A percentile compares a stretch with the other conserved stretches of the same genome.
Conservation (phyloP, 2,329 filamentous ascomycete species). For the Aspergillus sp. region DNA sequence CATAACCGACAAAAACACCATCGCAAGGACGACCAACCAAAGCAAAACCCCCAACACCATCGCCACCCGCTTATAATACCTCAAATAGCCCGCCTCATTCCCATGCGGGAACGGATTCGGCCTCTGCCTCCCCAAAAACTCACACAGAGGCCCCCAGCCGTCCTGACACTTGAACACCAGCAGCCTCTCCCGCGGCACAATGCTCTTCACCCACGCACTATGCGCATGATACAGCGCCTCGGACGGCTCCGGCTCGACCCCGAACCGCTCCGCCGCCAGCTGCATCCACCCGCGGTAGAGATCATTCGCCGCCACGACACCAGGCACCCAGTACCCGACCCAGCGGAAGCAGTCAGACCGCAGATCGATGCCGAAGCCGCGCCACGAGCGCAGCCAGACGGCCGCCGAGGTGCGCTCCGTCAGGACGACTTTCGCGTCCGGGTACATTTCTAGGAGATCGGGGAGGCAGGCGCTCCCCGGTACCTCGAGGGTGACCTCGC, state of each 20-base stretch:
- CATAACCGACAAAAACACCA: conserved; percentile 5
- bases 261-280: conserved; percentile 9
- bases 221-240: conserved; percentile 16
- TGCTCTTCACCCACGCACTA: conserved; percentile 13
- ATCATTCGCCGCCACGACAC: conserved; percentile 16
- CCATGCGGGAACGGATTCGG: conserved; percentile 16
- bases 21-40: conserved; percentile 10
- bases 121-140: conserved; percentile 14
- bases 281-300: conserved; percentile 14
- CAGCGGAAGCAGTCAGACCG: conserved; percentile 16
- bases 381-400: conserved; percentile 16
- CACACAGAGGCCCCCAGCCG: conserved; percentile 14
- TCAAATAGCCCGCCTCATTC: conserved; percentile 15
- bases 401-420: conserved; percentile 14
- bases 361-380: conserved; percentile 15
- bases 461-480: conserved; percentile 15
- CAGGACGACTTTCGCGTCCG: conserved; percentile 11
- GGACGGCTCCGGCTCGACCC: conserved; percentile 12
- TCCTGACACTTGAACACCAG: conserved; percentile 19
- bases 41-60: conserved; percentile 14
- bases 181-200: conserved; percentile 12
- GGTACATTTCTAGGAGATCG: conserved; percentile 15
- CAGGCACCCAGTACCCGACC: conserved; percentile 18
- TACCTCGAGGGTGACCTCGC: conserved; percentile 14
- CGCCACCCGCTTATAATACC: conserved; percentile 16